phyloP scores from a whole-genome alignment of 352 stramenopile genomes.

The Detonula confervacea region DNA sequence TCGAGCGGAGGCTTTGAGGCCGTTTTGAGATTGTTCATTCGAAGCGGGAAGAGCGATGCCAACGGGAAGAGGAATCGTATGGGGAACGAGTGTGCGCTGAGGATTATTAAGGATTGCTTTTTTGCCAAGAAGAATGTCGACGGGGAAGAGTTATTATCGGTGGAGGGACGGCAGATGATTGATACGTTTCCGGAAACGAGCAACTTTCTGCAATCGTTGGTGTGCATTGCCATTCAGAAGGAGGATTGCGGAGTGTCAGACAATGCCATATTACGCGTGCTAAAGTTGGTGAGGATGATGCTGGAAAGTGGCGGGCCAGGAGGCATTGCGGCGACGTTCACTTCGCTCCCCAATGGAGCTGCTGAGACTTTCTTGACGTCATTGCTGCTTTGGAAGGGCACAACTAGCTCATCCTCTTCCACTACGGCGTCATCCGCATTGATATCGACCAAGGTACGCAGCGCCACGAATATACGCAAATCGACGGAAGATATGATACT shows the following conservation, averaged over 20 bases:
- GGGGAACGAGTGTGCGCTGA: slow-evolving; percentile 80
- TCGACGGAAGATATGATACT: slow-evolving; percentile 79
- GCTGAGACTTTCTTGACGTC: slow-evolving; percentile 83
- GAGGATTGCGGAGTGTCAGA: slow-evolving; percentile 62
- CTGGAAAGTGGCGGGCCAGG: slow-evolving; percentile 53
- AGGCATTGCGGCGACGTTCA: slow-evolving; percentile 65
- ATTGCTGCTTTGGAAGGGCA: slow-evolving; percentile 79
- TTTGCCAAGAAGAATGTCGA: slow-evolving; percentile 49
- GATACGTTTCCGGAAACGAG: slow-evolving; percentile 40
- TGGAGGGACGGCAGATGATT: slow-evolving; percentile 61
- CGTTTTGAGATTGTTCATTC: slow-evolving; percentile 80
- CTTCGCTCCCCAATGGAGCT: slow-evolving; percentile 59
- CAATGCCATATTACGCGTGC: slow-evolving; percentile 74
- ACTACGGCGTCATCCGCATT: not conserved
- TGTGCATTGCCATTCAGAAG: slow-evolving; percentile 72
- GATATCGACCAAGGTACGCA: slow-evolving; percentile 29
- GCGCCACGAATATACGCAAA: slow-evolving; percentile 70
- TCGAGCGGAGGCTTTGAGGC: slow-evolving; percentile 81
- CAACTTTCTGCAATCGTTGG: slow-evolving; percentile 71
- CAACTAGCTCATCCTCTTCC: slow-evolving; percentile 25
- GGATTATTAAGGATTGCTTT: slow-evolving; percentile 84
- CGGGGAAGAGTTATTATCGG: slow-evolving; percentile 39
- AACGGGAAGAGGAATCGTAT: slow-evolving; percentile 66
- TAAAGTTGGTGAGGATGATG: slow-evolving; percentile 76
- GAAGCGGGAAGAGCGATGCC: slow-evolving; percentile 44